Base-by-base conservation (phyloP, 1,284 basidiomycete genomes). In the Leccinum subfulvum region DNA sequence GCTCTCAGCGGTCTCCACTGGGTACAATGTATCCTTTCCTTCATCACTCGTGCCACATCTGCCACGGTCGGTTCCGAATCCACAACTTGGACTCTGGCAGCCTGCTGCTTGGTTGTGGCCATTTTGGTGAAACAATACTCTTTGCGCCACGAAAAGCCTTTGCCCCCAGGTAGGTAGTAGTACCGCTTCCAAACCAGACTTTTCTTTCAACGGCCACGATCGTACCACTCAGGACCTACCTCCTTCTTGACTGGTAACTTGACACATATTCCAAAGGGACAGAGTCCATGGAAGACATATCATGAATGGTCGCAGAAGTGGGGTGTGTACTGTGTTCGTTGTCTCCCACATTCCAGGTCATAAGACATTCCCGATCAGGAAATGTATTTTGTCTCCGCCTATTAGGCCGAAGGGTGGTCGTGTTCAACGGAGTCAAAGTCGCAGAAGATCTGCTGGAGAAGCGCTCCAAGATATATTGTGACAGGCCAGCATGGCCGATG, bases 401-500 rank as follows among this genome's bases (percentile, higher is more conserved):
- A 1, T 57, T 77, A 28, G 75, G 76, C 4, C 71, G 76, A 59
- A 66, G 68, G n/a, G 70, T 75, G 39, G 62, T 80, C 51, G 71
- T 79, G 56, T 66, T 79, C 37, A 77, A 78, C 64, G 75, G 75
- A 2, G 57, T 71, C 16, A 64, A 75, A 53, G 65, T 67, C 39
- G 75, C 76, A 0, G 41, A 69, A 18, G 75, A 76, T n/a, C 52
- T 79, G 26, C 70, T 79, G 21, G 76, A 78, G 59, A 75, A 74
- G 66, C 71, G 75, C 60, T 73, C 73, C 56, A 64, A 68, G 41
- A 76, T 76, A 61, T 79, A 79, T 65, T 76, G 77, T 0, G 73
- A 75, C 52, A 71, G 78, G 10, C 77, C 78, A 2, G 58, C 64
- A 33, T 66, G 75, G 62, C 54, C 62, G 26, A 66, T 66, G 65